Percentiles rank a stretch among this genome's conserved stretches.
phyloP scores from a whole-genome alignment of 805 yeast species.

The Ogataea nonfermentans region DNA sequence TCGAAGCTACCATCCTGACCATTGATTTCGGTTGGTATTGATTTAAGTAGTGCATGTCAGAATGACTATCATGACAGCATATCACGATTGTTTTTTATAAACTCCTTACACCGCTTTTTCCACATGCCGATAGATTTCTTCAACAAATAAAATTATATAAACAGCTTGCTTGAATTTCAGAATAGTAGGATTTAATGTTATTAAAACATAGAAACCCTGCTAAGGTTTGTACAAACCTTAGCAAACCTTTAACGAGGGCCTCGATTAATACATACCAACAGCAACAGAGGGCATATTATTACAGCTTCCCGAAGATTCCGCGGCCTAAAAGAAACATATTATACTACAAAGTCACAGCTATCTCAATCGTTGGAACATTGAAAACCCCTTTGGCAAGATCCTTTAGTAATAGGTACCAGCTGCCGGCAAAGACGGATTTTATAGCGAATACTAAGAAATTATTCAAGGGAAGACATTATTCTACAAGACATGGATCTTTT shows the following conservation, averaged over 20 bases:
- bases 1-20: no score
- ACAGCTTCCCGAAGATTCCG: conserved; percentile 53
- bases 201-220: conserved; percentile 5
- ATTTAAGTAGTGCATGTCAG: no score
- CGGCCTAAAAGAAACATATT: conserved; percentile 54
- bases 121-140: conserved; percentile 6
- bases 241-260: conserved; percentile 29
- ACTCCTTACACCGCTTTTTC: conserved; percentile 4
- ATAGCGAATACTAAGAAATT: conserved; percentile 31
- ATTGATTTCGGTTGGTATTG: no score
- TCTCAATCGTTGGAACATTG: conserved; percentile 23
- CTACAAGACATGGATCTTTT: conserved; percentile 8
- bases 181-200: background rate
- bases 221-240: conserved; percentile 11
- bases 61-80: no score
- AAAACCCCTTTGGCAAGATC: conserved; percentile 22
- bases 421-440: conserved; percentile 13
- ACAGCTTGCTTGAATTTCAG: background rate
- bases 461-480: conserved; percentile 15
- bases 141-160: conserved; percentile 7
- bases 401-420: conserved; percentile 11
- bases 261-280: conserved; percentile 20
- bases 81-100: background rate
- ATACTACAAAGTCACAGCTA: conserved; percentile 38
- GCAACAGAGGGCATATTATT: conserved; percentile 27